These are phyloP conservation scores for Alternaria arbusti DNA, from an alignment of 2,329 filamentous ascomycete genomes.

Conservation along the genomic window DNA sequence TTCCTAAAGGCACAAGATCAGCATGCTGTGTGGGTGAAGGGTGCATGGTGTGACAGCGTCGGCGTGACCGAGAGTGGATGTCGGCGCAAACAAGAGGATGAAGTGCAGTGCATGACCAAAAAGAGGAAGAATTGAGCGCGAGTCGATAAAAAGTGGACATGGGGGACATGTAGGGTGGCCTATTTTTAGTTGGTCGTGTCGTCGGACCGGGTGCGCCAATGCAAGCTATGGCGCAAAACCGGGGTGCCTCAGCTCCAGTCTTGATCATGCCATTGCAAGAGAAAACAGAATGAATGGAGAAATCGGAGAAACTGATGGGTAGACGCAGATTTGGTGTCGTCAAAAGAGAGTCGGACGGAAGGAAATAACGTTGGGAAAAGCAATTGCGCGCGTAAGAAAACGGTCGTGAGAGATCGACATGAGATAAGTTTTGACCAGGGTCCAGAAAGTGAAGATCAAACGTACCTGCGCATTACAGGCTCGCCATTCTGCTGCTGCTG, in stretches of 20 bases:
- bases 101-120: conserved; percentile 17
- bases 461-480: conserved; percentile 72
- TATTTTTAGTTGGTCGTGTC: conserved; percentile 47
- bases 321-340: too few relatives aligned
- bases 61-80: conserved; percentile 7
- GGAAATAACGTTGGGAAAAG: not conserved
- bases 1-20: conserved; percentile 66
- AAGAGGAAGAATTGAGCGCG: conserved; percentile 27
- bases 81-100: conserved; percentile 9
- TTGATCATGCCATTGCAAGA: conserved; percentile 16
- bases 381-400: not conserved
- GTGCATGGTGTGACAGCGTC: conserved; percentile 17
- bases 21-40: conserved; percentile 21
- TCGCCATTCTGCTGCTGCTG: conserved; percentile 49
- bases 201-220: conserved; percentile 48
- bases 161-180: conserved; percentile 36
- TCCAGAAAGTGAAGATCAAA: conserved; percentile 5
- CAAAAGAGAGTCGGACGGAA: not conserved
- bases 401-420: not conserved
- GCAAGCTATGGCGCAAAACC: conserved; percentile 45
- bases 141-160: conserved; percentile 44
- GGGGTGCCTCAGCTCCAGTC: conserved; percentile 31
- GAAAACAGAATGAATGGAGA: too few relatives aligned
- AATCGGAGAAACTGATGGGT: too few relatives aligned
- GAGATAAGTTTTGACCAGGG: conserved; percentile 4